Percentiles rank a stretch among this genome's conserved stretches.
Evolutionary conservation across 192 early-diverging fungal species (phyloP).

Genomic region (Martensiomyces pterosporus): DNA sequence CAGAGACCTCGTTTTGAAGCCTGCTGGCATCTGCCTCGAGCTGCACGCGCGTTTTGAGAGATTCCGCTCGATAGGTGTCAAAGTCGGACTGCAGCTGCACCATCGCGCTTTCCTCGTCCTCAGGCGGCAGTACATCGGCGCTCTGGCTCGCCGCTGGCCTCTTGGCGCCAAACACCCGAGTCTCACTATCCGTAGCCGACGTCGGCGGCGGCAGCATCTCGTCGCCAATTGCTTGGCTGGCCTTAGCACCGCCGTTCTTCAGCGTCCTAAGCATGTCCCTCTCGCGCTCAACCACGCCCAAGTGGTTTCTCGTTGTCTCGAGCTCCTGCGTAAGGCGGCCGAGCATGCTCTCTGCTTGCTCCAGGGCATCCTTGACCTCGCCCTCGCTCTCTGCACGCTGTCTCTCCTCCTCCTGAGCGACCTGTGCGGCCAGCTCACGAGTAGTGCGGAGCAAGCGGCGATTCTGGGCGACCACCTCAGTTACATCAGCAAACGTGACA

Average conservation of each 20-base stretch:
- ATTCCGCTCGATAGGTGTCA: constrained; percentile 64
- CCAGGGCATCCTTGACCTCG: constrained; percentile 51
- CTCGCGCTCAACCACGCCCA: constrained; percentile 54
- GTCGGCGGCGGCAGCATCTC: neutral
- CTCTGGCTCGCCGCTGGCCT: neutral
- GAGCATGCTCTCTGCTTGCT: constrained; percentile 54
- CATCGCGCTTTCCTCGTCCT: constrained; percentile 22
- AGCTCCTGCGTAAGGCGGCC: constrained; percentile 52
- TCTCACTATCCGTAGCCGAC: too few species aligned
- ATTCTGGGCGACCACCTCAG: constrained; percentile 59
- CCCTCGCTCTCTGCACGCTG: constrained; percentile 41
- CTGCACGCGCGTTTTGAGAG: constrained; percentile 52
- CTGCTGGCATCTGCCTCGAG: constrained; percentile 54
- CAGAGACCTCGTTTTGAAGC: constrained; percentile 54
- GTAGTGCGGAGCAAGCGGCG: constrained; percentile 57
- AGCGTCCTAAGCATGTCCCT: constrained; percentile 56
- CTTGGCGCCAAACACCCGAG: neutral
- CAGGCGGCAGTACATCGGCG: neutral
- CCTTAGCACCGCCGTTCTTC: constrained; percentile 1
- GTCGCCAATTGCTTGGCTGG: constrained; percentile 8
- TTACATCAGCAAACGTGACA: constrained; percentile 51
- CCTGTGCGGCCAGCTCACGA: constrained; percentile 54
- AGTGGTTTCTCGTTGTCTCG: constrained; percentile 40
- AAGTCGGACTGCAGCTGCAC: constrained; percentile 57
- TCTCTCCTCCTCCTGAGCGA: constrained; percentile 48